phyloP scores from a whole-genome alignment of 768 basidiomycete genomes.

The Lactarius deliciosus region DNA sequence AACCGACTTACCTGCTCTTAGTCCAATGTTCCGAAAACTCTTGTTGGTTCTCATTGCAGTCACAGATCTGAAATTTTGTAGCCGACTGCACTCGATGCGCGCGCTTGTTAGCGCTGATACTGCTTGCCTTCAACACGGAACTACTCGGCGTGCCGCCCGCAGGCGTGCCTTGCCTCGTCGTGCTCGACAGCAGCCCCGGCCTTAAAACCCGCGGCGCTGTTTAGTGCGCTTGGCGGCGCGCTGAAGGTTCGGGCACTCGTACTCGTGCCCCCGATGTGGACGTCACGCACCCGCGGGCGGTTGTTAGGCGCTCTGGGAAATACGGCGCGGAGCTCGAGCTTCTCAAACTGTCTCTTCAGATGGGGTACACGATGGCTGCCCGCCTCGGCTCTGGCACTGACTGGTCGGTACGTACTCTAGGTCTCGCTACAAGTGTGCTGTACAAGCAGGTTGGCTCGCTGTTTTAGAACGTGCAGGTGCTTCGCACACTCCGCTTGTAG shows the following conservation, averaged over 20 bases:
- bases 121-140: conserved; percentile 33
- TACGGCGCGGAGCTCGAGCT: conserved; percentile 34
- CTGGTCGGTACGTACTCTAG: background rate
- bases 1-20: no score
- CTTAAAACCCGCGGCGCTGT: no score
- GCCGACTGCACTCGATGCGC: no score
- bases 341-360: conserved; percentile 30
- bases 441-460: conserved; percentile 35
- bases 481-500: conserved; percentile 35
- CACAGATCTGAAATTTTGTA: no score
- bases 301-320: conserved; percentile 36
- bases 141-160: conserved; percentile 27
- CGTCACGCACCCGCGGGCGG: conserved; percentile 35
- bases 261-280: conserved; percentile 32
- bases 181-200: conserved; percentile 22
- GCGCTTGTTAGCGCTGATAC: conserved; percentile 26
- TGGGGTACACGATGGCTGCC: conserved; percentile 31
- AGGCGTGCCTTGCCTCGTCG: conserved; percentile 25
- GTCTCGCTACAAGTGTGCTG: conserved; percentile 31
- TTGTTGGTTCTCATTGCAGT: no score
- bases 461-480: conserved; percentile 33
- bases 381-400: background rate
- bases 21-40: no score
- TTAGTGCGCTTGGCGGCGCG: conserved; percentile 5
- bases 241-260: conserved; percentile 28